Evolutionary conservation across 495 filamentous ascomycete species (phyloP), one percentile per base, ranked within the genome.

Genomic region (Aspergillus cristatus): DNA sequence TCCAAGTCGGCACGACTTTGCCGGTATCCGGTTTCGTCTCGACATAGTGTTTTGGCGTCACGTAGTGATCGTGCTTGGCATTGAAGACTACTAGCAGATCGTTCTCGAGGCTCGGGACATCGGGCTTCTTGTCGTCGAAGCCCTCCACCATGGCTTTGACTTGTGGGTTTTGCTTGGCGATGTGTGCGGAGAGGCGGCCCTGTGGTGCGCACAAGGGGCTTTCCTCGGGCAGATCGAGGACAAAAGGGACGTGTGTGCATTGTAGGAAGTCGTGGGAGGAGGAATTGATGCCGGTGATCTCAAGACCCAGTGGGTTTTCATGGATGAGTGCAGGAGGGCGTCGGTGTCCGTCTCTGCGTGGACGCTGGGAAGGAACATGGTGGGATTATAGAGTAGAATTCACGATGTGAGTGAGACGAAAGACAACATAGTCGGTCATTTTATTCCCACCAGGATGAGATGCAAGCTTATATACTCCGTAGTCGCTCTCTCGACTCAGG

Each of bases 1-100:
- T 70, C 73, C 73, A 77, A 0, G 74, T 78, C 12, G 71, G 71
- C 7, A 76, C 71, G 3, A 75, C 72, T 40, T 78, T 78, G 13
- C 61, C 72, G 0, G 66, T 70, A 2, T 22, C 45, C 0, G 71
- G 73, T 40, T 76, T 78, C 3, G 74, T 78, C 38, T 71, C 63
- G 13, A 51, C 58, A 53, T 75, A 77, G 55, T 72, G 74, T 35
- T 74, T 71, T 1, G 73, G 72, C 8, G 71, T 77, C 31, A 77
- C 63, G 44, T 77, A 77, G 51, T 70, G 64, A 24, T 74, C 58
- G 3, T 55, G 43, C 1, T 60, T 46, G 0, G 50, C 55, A 10
- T 55, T 75, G 55, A 77, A 77, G 7, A 77, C 54, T n/a, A 78
- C 50, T 35, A 72, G 41, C 3, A 55, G 53, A 13, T 52, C 54